Evolutionary conservation across 2,329 filamentous ascomycete genomes (phyloP), one percentile per base, ranked within the genome.

Genomic region (Chalaropsis thielavioides): DNA sequence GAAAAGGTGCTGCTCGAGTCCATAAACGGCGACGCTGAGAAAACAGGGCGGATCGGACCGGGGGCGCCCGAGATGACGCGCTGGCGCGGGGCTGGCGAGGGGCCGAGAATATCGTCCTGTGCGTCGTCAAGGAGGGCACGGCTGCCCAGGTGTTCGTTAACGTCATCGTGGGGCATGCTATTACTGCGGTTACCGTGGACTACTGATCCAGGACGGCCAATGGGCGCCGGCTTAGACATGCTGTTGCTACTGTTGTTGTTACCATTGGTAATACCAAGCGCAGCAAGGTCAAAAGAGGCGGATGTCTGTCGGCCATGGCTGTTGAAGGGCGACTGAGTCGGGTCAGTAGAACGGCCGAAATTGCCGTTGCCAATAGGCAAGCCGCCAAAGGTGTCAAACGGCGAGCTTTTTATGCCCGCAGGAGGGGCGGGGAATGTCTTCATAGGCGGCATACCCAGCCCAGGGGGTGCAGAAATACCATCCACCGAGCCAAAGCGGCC

Each of bases 101-200:
- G 61, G 6, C 64, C 43, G 24, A 58, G 11, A 11, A 65, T 65
- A 17, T 67, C 67, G 41, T 68, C 67, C 15, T 66, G 65, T 75
- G 79, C 89, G 71, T 95, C 91, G 68, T 87, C 87, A 59, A 97
- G 79, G 13, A 99, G 79, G 13, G 92, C 94, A 70, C 90, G 92
- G 74, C 92, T 97, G 13, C 94, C 94, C 31, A 99, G 80, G 70
- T 94, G 91, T 67, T 87, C 83, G 68, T 85, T 87, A 64, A 89
- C 83, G 64, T 92, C 90, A 22, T 90, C 77, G 56, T 79, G 79
- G 4, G 51, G 54, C 51, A 58, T 64, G 11, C 54, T 61, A 54
- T 59, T 59, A 19, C 56, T 60, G 10, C 56, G 63, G 13, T 44
- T 46, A 15, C 81, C 81, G 59, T 82, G 79, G 17, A 80, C 80